A percentile compares a stretch with the other conserved stretches of the same genome.
phyloP scores from a whole-genome alignment of 345 rosid genomes.

The Camelina hispida region DNA sequence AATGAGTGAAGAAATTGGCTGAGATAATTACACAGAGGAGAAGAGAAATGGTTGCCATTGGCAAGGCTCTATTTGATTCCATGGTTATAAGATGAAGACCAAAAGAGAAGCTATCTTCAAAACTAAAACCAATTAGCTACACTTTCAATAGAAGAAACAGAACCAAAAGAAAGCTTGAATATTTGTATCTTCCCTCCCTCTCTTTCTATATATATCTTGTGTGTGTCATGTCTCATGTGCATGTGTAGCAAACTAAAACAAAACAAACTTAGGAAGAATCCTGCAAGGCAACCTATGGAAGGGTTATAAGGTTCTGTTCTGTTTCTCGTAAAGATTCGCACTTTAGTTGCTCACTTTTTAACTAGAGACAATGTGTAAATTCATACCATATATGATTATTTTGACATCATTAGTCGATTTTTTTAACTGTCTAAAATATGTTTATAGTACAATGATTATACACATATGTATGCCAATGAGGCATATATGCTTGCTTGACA shows the following conservation, averaged over 20 bases:
- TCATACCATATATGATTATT: not conserved
- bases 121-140: slow-evolving; percentile 25
- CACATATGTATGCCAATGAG: slow-evolving; percentile 27
- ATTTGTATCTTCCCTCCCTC: slow-evolving; percentile 6
- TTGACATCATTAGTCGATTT: not conserved
- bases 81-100: slow-evolving; percentile 39
- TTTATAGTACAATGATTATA: slow-evolving; percentile 23
- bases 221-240: slow-evolving; percentile 1
- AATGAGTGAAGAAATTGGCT: slow-evolving; percentile 46
- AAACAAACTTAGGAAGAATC: slow-evolving; percentile 25
- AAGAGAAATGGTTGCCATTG: slow-evolving; percentile 38
- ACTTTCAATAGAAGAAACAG: slow-evolving; percentile 17
- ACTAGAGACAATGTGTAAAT: slow-evolving; percentile 42
- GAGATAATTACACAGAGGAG: slow-evolving; percentile 50
- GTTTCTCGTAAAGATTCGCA: slow-evolving; percentile 55
- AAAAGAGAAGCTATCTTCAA: slow-evolving; percentile 8
- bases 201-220: not conserved
- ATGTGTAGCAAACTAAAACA: slow-evolving; percentile 31
- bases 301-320: slow-evolving; percentile 37
- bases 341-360: slow-evolving; percentile 52
- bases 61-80: slow-evolving; percentile 42
- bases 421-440: not conserved
- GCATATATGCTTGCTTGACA: slow-evolving; percentile 89
- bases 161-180: slow-evolving; percentile 21
- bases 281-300: slow-evolving; percentile 42